A percentile compares a stretch with the other conserved stretches of the same genome.
These are phyloP conservation scores for Salix arbutifolia DNA, from an alignment of 345 rosid species.

Conservation along the genomic window DNA sequence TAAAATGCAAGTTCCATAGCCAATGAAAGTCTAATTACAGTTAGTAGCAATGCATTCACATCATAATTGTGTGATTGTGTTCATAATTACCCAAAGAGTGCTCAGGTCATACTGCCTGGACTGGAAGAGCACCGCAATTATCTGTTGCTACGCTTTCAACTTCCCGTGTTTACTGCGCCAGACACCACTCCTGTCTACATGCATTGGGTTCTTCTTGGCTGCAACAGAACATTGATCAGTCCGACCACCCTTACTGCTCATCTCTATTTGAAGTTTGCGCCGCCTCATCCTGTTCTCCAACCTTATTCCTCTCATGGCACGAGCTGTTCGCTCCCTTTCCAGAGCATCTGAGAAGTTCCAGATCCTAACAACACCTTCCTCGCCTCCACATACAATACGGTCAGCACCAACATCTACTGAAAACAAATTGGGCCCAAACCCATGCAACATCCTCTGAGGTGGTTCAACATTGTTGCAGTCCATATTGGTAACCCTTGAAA, in stretches of 20 bases:
- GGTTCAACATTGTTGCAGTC: slow-evolving; percentile 51
- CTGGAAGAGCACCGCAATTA: slow-evolving; percentile 5
- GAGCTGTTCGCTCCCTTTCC: slow-evolving; percentile 62
- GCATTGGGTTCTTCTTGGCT: slow-evolving; percentile 68
- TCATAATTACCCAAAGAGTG: not conserved
- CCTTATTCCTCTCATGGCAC: slow-evolving; percentile 58
- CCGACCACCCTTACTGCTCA: slow-evolving; percentile 52
- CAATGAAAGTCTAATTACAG: not conserved
- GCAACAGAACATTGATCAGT: slow-evolving; percentile 64
- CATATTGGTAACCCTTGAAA: slow-evolving; percentile 22
- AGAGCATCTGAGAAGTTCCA: slow-evolving; percentile 88
- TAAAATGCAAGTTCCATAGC: not conserved
- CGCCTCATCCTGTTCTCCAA: slow-evolving; percentile 79
- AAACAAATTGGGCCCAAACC: slow-evolving; percentile 63
- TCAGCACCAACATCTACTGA: slow-evolving; percentile 81
- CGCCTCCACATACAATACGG: slow-evolving; percentile 85
- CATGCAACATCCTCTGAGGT: slow-evolving; percentile 91
- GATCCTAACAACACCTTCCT: slow-evolving; percentile 74
- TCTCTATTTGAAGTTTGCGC: slow-evolving; percentile 60
- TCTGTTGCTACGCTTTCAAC: slow-evolving; percentile 51
- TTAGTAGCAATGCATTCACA: not conserved
- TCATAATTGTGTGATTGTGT: slow-evolving; percentile 2
- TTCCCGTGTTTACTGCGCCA: slow-evolving; percentile 67
- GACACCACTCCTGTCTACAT: slow-evolving; percentile 44
- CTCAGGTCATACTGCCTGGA: not conserved